A percentile compares a stretch with the other conserved stretches of the same genome.
Conservation (phyloP, 768 basidiomycete genomes). For the Russula brevipes region DNA sequence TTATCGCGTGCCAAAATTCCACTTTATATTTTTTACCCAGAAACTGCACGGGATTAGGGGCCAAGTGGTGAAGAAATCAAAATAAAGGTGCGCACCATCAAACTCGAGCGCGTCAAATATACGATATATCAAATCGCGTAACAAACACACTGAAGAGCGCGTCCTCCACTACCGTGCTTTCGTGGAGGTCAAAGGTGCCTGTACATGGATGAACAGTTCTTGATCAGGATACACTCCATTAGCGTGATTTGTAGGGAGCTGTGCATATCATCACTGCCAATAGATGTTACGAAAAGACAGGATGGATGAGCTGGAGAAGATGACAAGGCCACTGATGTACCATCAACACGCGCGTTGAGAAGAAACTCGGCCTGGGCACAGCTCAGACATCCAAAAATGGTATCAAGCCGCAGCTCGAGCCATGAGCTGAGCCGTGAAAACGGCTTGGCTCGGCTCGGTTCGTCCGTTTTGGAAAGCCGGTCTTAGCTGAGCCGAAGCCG, state of each 20-base stretch:
- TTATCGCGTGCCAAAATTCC: slow-evolving; percentile 62
- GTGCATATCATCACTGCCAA: slow-evolving; percentile 70
- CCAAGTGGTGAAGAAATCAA: not conserved
- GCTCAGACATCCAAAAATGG: no score
- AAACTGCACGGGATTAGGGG: not conserved
- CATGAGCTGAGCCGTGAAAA: no score
- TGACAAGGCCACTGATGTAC: not conserved
- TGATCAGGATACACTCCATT: slow-evolving; percentile 73
- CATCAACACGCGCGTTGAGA: slow-evolving; percentile 47
- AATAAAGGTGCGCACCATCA: slow-evolving; percentile 43
- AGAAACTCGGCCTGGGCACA: no score
- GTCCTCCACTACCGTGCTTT: slow-evolving; percentile 62
- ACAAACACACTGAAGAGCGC: slow-evolving; percentile 71
- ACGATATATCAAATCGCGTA: slow-evolving; percentile 55
- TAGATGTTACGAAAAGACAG: not conserved
- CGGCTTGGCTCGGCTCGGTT: no score
- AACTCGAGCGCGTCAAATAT: slow-evolving; percentile 68
- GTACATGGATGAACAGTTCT: slow-evolving; percentile 68
- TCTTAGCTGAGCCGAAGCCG: no score
- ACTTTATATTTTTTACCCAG: slow-evolving; percentile 41
- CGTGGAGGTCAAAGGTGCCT: slow-evolving; percentile 66
- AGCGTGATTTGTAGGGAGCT: slow-evolving; percentile 53
- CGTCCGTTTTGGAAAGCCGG: no score
- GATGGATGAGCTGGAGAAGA: slow-evolving; percentile 29
- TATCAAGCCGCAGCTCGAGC: no score